A percentile compares a stretch with the other conserved stretches of the same genome.
Evolutionary conservation across 176 grass and related monocot genomes (phyloP).

Genomic region (Metroxylon sagu): DNA sequence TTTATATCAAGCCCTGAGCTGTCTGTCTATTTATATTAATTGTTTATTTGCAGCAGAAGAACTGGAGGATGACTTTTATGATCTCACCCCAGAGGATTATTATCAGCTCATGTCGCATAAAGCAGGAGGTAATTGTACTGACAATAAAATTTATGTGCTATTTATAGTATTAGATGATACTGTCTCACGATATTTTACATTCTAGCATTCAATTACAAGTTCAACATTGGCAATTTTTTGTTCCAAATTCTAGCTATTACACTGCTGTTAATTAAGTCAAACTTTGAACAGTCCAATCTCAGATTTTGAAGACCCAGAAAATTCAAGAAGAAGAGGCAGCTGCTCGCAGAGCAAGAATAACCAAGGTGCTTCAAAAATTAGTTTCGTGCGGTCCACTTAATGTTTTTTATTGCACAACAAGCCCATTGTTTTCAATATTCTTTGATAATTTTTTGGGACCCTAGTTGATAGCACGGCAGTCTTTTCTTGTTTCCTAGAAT

Average conservation of each 20-base stretch:
- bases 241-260: no score
- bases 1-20: not conserved
- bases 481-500: no score
- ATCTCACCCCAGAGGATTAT: slow-evolving; percentile 81
- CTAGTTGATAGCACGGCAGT: no score
- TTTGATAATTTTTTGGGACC: no score
- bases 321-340: slow-evolving; percentile 79
- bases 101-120: slow-evolving; percentile 46
- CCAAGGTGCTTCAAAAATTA: slow-evolving; percentile 36
- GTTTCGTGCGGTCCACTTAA: no score
- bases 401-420: no score
- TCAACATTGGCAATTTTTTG: no score
- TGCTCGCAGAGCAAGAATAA: slow-evolving; percentile 57
- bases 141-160: not conserved
- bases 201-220: no score
- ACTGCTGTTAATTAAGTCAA: slow-evolving; percentile 9
- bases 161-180: not conserved
- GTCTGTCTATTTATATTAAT: not conserved
- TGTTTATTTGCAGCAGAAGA: slow-evolving; percentile 37
- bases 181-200: no score
- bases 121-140: slow-evolving; percentile 41
- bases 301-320: slow-evolving; percentile 81
- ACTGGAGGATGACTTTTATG: slow-evolving; percentile 76
- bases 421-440: no score
- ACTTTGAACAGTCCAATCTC: slow-evolving; percentile 41